phyloP scores from a whole-genome alignment of 108 stramenopile genomes.

The Cyclotella atomus region DNA sequence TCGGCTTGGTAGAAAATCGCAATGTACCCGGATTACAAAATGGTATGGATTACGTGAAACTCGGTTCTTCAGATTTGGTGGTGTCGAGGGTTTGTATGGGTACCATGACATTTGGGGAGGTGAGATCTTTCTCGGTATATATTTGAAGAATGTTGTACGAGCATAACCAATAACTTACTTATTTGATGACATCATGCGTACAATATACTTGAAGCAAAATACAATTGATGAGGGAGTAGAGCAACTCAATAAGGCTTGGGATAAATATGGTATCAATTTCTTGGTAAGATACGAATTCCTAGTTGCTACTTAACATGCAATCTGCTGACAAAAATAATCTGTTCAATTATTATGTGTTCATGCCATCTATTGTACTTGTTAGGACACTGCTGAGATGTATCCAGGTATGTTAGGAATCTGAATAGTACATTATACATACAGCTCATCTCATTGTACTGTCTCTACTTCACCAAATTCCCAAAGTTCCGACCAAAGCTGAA shows the following conservation, averaged over 20 bases:
- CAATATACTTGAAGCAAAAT: constrained; percentile 61
- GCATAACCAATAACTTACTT: too few relatives aligned
- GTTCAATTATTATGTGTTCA: too few relatives aligned
- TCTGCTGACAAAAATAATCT: not conserved
- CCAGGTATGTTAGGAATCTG: constrained; percentile 49
- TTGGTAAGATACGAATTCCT: constrained; percentile 31
- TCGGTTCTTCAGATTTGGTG: constrained; percentile 78
- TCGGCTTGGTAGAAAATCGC: constrained; percentile 27
- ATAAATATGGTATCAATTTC: constrained; percentile 92
- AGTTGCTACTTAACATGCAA: too few relatives aligned
- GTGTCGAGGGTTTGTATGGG: constrained; percentile 91
- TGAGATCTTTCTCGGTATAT: constrained; percentile 1
- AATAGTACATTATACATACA: too few relatives aligned
- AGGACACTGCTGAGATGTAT: constrained; percentile 94
- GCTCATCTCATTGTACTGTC: too few relatives aligned
- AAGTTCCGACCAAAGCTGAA: constrained; percentile 60
- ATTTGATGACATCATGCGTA: too few relatives aligned
- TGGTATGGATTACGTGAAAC: constrained; percentile 73
- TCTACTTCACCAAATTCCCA: too few relatives aligned
- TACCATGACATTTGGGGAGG: constrained; percentile 86
- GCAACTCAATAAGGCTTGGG: constrained; percentile 82
- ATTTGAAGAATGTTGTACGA: too few relatives aligned
- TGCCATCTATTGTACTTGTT: not conserved
- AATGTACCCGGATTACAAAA: constrained; percentile 70
- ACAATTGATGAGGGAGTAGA: constrained; percentile 86